Evolutionary conservation across 768 basidiomycete species (phyloP), one percentile per base, ranked within the genome.

Genomic region (Piloderma croceum): DNA sequence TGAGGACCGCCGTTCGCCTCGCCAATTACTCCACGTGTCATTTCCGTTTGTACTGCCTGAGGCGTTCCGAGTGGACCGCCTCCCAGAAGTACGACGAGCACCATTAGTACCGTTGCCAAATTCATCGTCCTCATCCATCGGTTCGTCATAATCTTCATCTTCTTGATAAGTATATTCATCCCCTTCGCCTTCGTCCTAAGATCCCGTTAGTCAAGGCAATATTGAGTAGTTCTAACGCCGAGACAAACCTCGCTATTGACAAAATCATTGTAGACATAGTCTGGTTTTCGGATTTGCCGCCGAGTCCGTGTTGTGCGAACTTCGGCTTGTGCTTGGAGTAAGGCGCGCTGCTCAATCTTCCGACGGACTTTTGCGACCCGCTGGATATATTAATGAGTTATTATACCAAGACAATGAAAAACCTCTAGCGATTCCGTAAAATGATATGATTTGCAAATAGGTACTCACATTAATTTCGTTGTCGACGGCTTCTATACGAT

Each of bases 281-380:
- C 83, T 34, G 85, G 83, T 47, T 76, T 79, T 31, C 74, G 74
- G 3, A 81, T 79, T 61, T 76, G 74, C 39, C 83, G 72, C 44
- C 87, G 73, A 15, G 88, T 90, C 44, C 89, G 74, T 20, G 86
- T 90, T 60, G 81, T 78, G 46, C 87, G 76, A 43, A 88, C 64
- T 57, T 89, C 87, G 25, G 83, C 79, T 57, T 88, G 85, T 15
- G 80, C 84, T 47, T 81, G 64, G 42, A 81, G 64, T 27, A 78
- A 56, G 33, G 76, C 70, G 34, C 71, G 73, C 55, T 85, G 79
- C 53, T 88, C 79, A 36, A 85, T 69, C 62, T 79, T 83, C 63
- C 73, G 78, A 46, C 79, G 74, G 18, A 70, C 77, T 54, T 74
- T 81, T 56, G 79, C 77, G 29, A 88, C 74, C 39, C 86, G 78